These are phyloP conservation scores for Lithospermum erythrorhizon DNA, from an alignment of 257 asterid genomes.

Conservation along the genomic window DNA sequence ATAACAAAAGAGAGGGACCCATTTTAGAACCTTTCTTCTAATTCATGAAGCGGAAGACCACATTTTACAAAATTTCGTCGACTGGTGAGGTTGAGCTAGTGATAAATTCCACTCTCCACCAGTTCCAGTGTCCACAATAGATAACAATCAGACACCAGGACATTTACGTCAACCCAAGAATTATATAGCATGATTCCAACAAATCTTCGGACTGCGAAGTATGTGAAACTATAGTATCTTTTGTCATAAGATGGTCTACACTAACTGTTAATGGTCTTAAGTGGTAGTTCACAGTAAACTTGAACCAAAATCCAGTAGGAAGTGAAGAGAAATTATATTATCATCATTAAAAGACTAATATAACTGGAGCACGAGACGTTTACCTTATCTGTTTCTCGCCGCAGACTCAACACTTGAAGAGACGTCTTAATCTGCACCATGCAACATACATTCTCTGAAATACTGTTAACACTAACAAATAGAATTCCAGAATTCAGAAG, in stretches of 20 bases:
- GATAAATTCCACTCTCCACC: too few relatives aligned
- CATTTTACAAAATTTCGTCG: too few relatives aligned
- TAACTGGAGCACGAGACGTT: background rate
- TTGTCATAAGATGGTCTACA: too few relatives aligned
- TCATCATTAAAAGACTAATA: background rate
- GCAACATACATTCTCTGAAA: background rate
- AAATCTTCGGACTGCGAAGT: background rate
- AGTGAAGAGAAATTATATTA: background rate
- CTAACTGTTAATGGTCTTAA: background rate
- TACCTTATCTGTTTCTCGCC: slow-evolving; percentile 78
- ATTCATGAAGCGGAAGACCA: too few relatives aligned
- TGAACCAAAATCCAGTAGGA: slow-evolving; percentile 5
- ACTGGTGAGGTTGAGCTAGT: too few relatives aligned
- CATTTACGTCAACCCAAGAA: background rate
- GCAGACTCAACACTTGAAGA: slow-evolving; percentile 78
- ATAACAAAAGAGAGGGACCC: slow-evolving; percentile 8
- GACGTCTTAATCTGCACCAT: slow-evolving; percentile 78
- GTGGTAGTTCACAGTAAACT: background rate
- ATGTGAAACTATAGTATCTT: too few relatives aligned
- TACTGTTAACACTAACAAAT: background rate
- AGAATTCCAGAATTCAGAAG: background rate
- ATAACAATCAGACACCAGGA: background rate
- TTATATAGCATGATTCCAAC: background rate
- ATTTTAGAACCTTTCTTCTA: background rate
- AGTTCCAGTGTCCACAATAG: too few relatives aligned